phyloP scores from a whole-genome alignment of 2,329 filamentous ascomycete species.

The Elsinoe australis region DNA sequence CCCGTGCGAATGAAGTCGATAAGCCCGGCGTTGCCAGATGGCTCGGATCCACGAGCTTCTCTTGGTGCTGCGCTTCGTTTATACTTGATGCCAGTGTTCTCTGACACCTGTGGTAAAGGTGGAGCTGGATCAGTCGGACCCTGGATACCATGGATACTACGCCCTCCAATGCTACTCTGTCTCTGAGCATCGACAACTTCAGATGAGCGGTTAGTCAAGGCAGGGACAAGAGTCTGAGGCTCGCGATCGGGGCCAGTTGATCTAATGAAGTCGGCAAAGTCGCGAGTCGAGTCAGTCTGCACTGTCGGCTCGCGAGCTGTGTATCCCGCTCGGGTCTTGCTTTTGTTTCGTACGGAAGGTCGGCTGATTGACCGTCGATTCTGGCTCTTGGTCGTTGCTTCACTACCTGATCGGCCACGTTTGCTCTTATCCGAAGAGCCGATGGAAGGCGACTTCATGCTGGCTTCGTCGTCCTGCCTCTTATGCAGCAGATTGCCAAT shows the following conservation, averaged over 20 bases:
- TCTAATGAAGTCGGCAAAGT: slow-evolving; percentile 85
- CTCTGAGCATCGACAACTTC: slow-evolving; percentile 14
- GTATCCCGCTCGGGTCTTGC: slow-evolving; percentile 29
- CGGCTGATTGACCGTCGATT: slow-evolving; percentile 27
- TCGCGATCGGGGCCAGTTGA: slow-evolving; percentile 61
- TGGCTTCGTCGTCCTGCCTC: slow-evolving; percentile 7
- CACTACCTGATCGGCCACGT: slow-evolving; percentile 11
- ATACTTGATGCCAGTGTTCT: slow-evolving; percentile 17
- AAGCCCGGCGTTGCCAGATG: slow-evolving; percentile 70
- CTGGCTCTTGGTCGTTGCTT: slow-evolving; percentile 17
- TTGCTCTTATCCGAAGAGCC: slow-evolving; percentile 20
- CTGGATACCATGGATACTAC: background rate
- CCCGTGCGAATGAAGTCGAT: slow-evolving; percentile 94
- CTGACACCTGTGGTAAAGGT: slow-evolving; percentile 12
- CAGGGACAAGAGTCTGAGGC: slow-evolving; percentile 19
- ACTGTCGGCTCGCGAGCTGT: slow-evolving; percentile 65
- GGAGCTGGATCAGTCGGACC: background rate
- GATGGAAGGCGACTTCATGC: background rate
- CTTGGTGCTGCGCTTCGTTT: slow-evolving; percentile 25
- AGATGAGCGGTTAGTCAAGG: slow-evolving; percentile 17
- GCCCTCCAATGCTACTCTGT: slow-evolving; percentile 4
- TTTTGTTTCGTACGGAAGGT: slow-evolving; percentile 28
- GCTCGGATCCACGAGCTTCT: slow-evolving; percentile 57
- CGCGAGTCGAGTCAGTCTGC: slow-evolving; percentile 62
- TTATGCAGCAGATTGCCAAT: slow-evolving; percentile 3